Base-by-base conservation (phyloP, 2,329 filamentous ascomycete species). In the Polychaeton citri region DNA sequence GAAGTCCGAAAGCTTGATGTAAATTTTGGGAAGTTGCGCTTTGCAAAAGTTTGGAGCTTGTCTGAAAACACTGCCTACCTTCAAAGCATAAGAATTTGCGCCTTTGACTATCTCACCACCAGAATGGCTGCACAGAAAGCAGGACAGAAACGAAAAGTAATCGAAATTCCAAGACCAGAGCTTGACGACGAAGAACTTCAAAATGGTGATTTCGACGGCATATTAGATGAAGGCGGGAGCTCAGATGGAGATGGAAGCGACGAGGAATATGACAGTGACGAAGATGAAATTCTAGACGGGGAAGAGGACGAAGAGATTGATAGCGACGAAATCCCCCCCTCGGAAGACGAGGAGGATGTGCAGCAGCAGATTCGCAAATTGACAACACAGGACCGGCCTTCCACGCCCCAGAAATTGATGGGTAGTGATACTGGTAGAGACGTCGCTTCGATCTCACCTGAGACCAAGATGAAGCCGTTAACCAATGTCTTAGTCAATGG, bases 141-240 rank as follows among this genome's bases (percentile, higher is more conserved):
- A 34, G 53, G 53, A 43, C 57, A 62, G 46, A 66, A 66, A 53
- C 55, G 63, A 21, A 65, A 66, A 48, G 61, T 55, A 6, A 56
- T 58, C 19, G 57, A 48, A 52, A 57, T 46, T 38, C 53, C 48
- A 43, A 53, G 36, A 41, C 50, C 34, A 3, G 44, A 47, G 21
- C 42, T 43, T 10, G 51, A 45, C 31, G 48, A 51, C 10, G 56
- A 56, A 21, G 58, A 60, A 37, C 38, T 61, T 32, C 50, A 49
- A 10, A 53, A 60, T 31, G 61, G 58, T 4, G 46, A 59, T 26
- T 50, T 65, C 9, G 60, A 63, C 35, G 59, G 59, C 24, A 61
- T 61, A 34, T 45, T 63, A 37, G 47, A 47, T 17, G 45, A 43
- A 18, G 45, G 48, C 24, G 46, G 12, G 13, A 17, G 10, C 9